A percentile compares a stretch with the other conserved stretches of the same genome.
These are phyloP conservation scores for Lentinula boryana DNA, from an alignment of 768 basidiomycete genomes.

Conservation along the genomic window DNA sequence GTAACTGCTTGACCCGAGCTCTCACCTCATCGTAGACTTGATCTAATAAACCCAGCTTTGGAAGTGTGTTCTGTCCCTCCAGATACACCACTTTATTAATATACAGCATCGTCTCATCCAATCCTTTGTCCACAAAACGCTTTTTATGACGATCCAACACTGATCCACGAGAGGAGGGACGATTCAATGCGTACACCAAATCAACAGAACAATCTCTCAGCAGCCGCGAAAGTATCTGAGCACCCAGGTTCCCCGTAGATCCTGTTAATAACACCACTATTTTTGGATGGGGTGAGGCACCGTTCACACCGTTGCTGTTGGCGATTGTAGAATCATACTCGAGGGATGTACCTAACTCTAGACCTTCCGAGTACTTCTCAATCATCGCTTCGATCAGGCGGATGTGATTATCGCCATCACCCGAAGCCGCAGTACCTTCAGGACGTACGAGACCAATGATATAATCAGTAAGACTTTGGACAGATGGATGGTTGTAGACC, in stretches of 20 bases:
- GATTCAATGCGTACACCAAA: background rate
- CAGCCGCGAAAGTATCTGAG: conserved; percentile 25
- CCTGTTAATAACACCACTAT: conserved; percentile 31
- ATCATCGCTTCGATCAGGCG: conserved; percentile 30
- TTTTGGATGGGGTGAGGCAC: background rate
- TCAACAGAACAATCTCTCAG: conserved; percentile 17
- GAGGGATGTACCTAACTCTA: background rate
- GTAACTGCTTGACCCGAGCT: conserved; percentile 1
- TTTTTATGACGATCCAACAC: conserved; percentile 13
- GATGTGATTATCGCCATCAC: conserved; percentile 7
- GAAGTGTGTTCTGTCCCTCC: conserved; percentile 23
- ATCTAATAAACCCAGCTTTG: conserved; percentile 14
- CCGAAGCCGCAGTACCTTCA: background rate
- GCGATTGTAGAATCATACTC: background rate
- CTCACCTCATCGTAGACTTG: conserved; percentile 15
- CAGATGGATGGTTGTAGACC: conserved; percentile 21
- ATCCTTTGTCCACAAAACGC: conserved; percentile 24
- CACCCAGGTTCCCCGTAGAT: conserved; percentile 34
- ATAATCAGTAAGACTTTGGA: conserved; percentile 17
- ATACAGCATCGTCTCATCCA: conserved; percentile 19
- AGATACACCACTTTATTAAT: conserved; percentile 27
- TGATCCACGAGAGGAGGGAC: conserved; percentile 7
- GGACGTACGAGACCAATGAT: conserved; percentile 9
- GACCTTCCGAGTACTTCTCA: conserved; percentile 25
- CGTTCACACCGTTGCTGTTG: background rate